Base-by-base conservation (phyloP, 768 basidiomycete species). In the Pleurotus ostreatus region DNA sequence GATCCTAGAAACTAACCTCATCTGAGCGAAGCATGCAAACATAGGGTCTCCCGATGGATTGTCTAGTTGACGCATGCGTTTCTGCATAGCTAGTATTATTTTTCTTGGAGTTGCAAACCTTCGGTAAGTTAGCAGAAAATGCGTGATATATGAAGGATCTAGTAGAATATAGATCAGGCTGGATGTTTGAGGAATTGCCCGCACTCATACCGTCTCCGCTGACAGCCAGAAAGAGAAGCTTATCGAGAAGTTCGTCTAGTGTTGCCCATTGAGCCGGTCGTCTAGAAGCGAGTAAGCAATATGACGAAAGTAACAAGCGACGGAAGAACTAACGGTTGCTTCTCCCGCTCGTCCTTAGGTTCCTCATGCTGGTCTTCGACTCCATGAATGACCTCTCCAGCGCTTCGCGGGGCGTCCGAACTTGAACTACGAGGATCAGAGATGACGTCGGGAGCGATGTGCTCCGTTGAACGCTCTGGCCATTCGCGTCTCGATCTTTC, bases 21-120 rank as follows among this genome's bases (percentile, higher is more conserved):
- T 91, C 67, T 94, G 92, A 5, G 89, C 90, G 69, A 86, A 93
- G 62, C 85, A 88, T 6, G 89, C 89, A 70, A 93, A 88, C 83
- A 92, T 86, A 0, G 88, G 87, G 72, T 94, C 90, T 5, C 83
- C 83, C 11, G 81, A 78, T 15, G 86, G 82, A 54, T 81, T 80
- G 63, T 88, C 86, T 12, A 94, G 73, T 60, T 86, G 83, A 34
- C 88, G 82, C 81, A 93, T 87, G 46, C 89, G 84, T 65, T 91
- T 89, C 69, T 92, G 89, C 87, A 94, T 91, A 4, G 89, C 87
- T 45, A 92, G 75, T n/a, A 94, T 74, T 15, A 94, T 73, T 57
- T 79, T 86, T 41, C 92, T 82, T 6, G 92, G 91, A 34, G 80
- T 86, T 39, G 90, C 81, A 66, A 94, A 94, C 57, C 89, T 78